phyloP scores from a whole-genome alignment of 768 basidiomycete genomes.

The Suillus subaureus region DNA sequence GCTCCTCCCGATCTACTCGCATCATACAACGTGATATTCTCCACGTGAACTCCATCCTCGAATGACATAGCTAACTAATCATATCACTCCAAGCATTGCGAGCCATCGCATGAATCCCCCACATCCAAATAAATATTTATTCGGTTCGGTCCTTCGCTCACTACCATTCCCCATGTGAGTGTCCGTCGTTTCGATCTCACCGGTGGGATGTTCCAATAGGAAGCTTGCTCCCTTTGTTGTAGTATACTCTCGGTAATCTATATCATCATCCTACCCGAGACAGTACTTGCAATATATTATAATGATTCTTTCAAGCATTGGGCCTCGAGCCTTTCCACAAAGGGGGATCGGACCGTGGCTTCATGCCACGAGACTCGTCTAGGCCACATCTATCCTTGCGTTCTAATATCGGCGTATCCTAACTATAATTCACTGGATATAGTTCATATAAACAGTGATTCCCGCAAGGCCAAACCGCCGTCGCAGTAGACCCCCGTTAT shows the following conservation, averaged over 20 bases:
- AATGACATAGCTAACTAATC: not conserved
- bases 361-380: not conserved
- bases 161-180: not conserved
- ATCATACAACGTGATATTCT: too few species aligned
- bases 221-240: not conserved
- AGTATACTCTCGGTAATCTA: not conserved
- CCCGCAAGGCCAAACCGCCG: conserved; percentile 3
- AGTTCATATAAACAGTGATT: conserved; percentile 3
- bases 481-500: conserved; percentile 1
- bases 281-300: not conserved
- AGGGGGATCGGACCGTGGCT: not conserved
- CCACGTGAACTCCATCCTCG: not conserved
- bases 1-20: conserved; percentile 12
- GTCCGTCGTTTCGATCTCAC: not conserved
- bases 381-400: not conserved
- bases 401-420: not conserved
- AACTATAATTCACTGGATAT: not conserved
- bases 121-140: not conserved
- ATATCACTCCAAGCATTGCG: not conserved
- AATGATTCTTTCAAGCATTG: not conserved
- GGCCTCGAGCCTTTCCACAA: not conserved
- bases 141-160: not conserved
- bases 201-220: not conserved
- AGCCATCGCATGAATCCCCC: not conserved
- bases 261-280: not conserved